Evolutionary conservation across 1,284 basidiomycete species (phyloP), one percentile per base, ranked within the genome.

Genomic region (Marasmius tenuissimus): DNA sequence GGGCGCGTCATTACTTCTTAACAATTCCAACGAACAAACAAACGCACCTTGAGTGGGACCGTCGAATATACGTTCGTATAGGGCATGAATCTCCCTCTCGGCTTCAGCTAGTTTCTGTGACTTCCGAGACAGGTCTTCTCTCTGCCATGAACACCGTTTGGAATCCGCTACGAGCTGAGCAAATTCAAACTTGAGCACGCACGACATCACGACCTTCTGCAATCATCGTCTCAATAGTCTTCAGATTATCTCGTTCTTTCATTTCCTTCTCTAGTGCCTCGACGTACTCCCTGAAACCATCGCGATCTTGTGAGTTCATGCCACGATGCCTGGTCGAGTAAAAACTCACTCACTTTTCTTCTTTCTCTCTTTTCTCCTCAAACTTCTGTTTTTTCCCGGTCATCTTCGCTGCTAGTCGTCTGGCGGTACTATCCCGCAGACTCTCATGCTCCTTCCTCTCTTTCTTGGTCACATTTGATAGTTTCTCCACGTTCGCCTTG

Each of bases 201-300:
- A 80, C 79, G 61, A 72, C 75, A 48, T 58, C 53, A 49, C 69
- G 69, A 1, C 75, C 79, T 42, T 78, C 76, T 1, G 66, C 59
- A 22, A 76, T 61, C 64, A 79, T 71, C 20, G 67, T 70, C 10
- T 73, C 65, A 35, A 76, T 63, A 51, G 70, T 68, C 52, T 68
- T 67, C 39, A 68, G 70, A 38, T 69, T 73, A 34, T 75, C 72
- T 61, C 72, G 71, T 66, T 78, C 77, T 10, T 69, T 68, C 66
- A 76, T 70, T 63, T 80, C 78, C 12, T 71, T 68, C 59, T 80
- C 75, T 52, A 81, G 62, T 1, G 79, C 78, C 59, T 78, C 78
- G 2, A 80, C 71, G 61, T 78, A 81, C 63, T 80, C 78, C 53
- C 79, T 81, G 51, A 11, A 54, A 51, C 48, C 10, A 8, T 35